A percentile compares a stretch with the other conserved stretches of the same genome.
phyloP scores from a whole-genome alignment of 176 grass and related monocot species.

The Saccharum spontaneum region DNA sequence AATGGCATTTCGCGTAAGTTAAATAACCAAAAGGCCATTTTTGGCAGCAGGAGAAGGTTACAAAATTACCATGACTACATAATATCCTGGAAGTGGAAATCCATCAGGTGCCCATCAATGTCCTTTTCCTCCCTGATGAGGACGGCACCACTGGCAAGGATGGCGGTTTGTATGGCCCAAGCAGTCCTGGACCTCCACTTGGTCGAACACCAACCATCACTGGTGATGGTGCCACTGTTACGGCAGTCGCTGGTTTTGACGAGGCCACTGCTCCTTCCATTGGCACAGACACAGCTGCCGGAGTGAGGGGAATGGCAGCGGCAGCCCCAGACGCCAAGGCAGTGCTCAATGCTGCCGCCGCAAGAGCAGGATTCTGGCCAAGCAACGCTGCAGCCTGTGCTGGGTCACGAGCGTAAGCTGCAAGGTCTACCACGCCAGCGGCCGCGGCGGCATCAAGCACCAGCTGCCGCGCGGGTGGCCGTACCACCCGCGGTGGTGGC shows the following conservation, averaged over 20 bases:
- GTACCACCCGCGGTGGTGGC: background rate
- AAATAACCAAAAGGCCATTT: background rate
- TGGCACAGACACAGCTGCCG: conserved; percentile 11
- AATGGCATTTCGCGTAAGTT: background rate
- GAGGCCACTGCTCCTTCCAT: background rate
- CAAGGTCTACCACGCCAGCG: conserved; percentile 41
- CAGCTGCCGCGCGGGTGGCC: conserved; percentile 14
- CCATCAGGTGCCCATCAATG: conserved; percentile 17
- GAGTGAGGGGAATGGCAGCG: background rate
- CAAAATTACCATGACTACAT: conserved; percentile 21
- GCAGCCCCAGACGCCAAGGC: conserved; percentile 2
- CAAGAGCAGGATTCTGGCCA: conserved; percentile 58
- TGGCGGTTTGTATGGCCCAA: conserved; percentile 38
- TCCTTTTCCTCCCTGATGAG: background rate
- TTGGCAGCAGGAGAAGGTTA: conserved; percentile 1
- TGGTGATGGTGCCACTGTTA: too few species aligned
- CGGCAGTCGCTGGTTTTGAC: background rate
- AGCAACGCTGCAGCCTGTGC: conserved; percentile 49
- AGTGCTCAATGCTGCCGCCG: conserved; percentile 50
- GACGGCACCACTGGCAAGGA: background rate
- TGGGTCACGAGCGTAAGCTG: conserved; percentile 41
- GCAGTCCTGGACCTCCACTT: background rate
- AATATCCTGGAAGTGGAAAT: too few species aligned
- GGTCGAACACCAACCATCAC: too few species aligned
- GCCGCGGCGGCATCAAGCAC: conserved; percentile 21